Evolutionary conservation across 1,284 basidiomycete species (phyloP).

Genomic region (Thelephora terrestris): DNA sequence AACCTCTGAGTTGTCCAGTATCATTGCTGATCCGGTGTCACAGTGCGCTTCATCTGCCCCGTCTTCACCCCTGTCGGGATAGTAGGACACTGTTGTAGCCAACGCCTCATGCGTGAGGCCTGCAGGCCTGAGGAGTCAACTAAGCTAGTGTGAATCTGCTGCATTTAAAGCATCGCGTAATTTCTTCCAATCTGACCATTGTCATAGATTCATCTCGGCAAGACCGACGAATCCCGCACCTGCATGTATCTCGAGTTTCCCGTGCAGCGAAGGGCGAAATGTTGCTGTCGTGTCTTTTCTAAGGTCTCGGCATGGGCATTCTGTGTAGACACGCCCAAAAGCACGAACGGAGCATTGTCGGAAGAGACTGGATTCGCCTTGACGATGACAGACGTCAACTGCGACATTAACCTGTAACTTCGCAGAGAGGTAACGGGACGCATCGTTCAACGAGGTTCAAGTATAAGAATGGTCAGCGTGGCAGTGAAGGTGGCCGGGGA

Average conservation of each 20-base stretch:
- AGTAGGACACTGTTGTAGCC: conserved; percentile 67
- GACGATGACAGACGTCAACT: conserved; percentile 40
- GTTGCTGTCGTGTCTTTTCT: conserved; percentile 36
- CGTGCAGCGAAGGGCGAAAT: conserved; percentile 42
- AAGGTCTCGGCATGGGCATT: conserved; percentile 67
- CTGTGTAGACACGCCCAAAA: conserved; percentile 82
- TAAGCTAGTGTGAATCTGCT: conserved; percentile 69
- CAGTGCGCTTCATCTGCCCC: conserved; percentile 66
- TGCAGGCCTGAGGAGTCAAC: conserved; percentile 43
- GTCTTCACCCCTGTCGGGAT: conserved; percentile 52
- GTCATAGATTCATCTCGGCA: neutral
- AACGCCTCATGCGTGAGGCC: conserved; percentile 62
- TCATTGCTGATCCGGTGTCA: conserved; percentile 86
- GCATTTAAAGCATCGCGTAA: conserved; percentile 78
- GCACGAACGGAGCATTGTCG: conserved; percentile 43
- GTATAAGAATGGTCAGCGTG: conserved; percentile 74
- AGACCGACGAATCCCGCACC: conserved; percentile 27
- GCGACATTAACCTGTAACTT: conserved; percentile 69
- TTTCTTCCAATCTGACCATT: conserved; percentile 39
- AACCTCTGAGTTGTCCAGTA: conserved; percentile 60
- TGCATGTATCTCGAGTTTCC: conserved; percentile 66
- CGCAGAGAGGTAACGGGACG: conserved; percentile 53
- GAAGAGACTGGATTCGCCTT: conserved; percentile 20
- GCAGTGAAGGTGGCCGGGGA: conserved; percentile 62
- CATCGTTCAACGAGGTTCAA: conserved; percentile 54